A percentile compares a stretch with the other conserved stretches of the same genome.
phyloP scores from a whole-genome alignment of 305 asterid genomes.

The Solanum hybrid region DNA sequence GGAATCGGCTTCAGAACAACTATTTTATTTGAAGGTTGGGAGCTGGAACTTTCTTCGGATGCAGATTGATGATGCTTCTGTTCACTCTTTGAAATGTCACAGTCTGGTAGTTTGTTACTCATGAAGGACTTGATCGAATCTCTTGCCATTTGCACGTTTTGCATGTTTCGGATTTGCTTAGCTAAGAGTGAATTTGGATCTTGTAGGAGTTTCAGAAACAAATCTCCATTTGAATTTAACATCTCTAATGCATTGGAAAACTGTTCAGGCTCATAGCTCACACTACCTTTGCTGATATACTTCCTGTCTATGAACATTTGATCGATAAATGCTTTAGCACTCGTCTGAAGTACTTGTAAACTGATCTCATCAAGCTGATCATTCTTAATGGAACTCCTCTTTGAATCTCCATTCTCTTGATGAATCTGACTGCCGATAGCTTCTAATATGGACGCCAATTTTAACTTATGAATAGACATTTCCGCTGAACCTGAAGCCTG shows the following conservation, averaged over 20 bases:
- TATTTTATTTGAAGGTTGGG: slow-evolving; percentile 31
- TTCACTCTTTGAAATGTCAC: not conserved
- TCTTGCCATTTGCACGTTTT: slow-evolving; percentile 13
- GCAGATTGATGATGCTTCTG: slow-evolving; percentile 11
- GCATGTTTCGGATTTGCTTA: slow-evolving; percentile 13
- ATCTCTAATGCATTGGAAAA: slow-evolving; percentile 51
- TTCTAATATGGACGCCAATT: slow-evolving; percentile 34
- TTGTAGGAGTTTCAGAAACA: slow-evolving; percentile 31
- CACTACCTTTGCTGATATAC: slow-evolving; percentile 7
- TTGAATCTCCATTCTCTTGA: slow-evolving; percentile 22
- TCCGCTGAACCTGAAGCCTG: slow-evolving; percentile 29
- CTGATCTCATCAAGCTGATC: slow-evolving; percentile 27
- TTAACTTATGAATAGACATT: slow-evolving; percentile 25
- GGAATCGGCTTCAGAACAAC: slow-evolving; percentile 51
- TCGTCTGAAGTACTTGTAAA: slow-evolving; percentile 31
- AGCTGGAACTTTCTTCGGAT: slow-evolving; percentile 11
- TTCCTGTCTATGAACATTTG: slow-evolving; percentile 35
- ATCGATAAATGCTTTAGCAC: slow-evolving; percentile 50
- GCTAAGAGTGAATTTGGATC: slow-evolving; percentile 29
- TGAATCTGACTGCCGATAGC: slow-evolving; percentile 32
- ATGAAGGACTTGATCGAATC: slow-evolving; percentile 9
- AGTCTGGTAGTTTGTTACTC: slow-evolving; percentile 14
- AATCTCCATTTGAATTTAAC: slow-evolving; percentile 34
- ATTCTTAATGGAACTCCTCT: slow-evolving; percentile 8
- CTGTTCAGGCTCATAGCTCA: slow-evolving; percentile 25